Evolutionary conservation across 2,329 filamentous ascomycete genomes (phyloP).

Genomic region (Botrytis fragariae): DNA sequence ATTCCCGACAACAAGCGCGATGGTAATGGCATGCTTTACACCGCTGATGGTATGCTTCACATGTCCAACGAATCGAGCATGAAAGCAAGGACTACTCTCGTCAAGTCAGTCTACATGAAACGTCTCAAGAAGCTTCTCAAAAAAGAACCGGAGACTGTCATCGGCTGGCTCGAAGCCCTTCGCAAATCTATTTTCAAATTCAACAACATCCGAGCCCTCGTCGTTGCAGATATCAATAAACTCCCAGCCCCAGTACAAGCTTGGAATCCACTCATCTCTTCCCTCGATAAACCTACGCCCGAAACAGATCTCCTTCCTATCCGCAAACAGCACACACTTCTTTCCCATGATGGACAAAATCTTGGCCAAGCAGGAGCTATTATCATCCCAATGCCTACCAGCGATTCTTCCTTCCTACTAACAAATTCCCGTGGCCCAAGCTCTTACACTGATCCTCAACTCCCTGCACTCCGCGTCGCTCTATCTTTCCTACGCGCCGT

Average conservation of each 20-base stretch:
- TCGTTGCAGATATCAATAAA: constrained; percentile 76
- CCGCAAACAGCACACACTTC: constrained; percentile 64
- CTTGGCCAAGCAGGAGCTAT: constrained; percentile 73
- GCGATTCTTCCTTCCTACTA: constrained; percentile 87
- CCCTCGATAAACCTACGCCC: constrained; percentile 42
- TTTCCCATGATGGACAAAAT: constrained; percentile 70
- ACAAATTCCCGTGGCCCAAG: constrained; percentile 71
- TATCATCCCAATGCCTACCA: constrained; percentile 84
- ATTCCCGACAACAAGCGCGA: constrained; percentile 90
- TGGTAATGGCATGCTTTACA: constrained; percentile 65
- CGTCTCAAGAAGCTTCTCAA: constrained; percentile 78
- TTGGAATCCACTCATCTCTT: constrained; percentile 62
- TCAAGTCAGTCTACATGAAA: constrained; percentile 84
- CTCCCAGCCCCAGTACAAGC: constrained; percentile 72
- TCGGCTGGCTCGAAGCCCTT: constrained; percentile 75
- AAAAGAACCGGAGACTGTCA: constrained; percentile 70
- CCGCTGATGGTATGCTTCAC: constrained; percentile 75
- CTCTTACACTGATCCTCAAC: constrained; percentile 70
- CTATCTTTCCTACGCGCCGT: constrained; percentile 88
- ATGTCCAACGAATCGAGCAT: constrained; percentile 72
- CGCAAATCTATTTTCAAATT: constrained; percentile 75
- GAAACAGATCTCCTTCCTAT: constrained; percentile 63
- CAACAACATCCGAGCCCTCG: constrained; percentile 80
- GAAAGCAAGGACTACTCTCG: constrained; percentile 76
- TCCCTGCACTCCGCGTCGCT: constrained; percentile 84